Percentiles rank a stretch among this genome's conserved stretches.
phyloP scores from a whole-genome alignment of 2,329 filamentous ascomycete species.

The Clonostachys chloroleuca region DNA sequence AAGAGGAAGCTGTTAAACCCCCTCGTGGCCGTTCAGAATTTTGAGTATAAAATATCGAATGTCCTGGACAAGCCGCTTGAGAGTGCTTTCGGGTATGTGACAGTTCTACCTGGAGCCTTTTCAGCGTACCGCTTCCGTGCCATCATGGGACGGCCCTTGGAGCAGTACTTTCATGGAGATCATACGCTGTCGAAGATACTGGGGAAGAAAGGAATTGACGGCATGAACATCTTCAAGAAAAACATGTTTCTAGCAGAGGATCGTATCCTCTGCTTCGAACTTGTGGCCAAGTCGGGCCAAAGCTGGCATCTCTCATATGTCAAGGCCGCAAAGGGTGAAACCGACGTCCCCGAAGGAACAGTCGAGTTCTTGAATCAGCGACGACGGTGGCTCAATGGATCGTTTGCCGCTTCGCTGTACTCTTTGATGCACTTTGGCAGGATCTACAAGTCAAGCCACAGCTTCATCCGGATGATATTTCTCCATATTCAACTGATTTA shows the following conservation, averaged over 20 bases:
- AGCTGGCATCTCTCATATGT: conserved; percentile 97
- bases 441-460: conserved; percentile 94
- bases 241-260: conserved; percentile 99
- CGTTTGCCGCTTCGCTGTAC: conserved; percentile 90
- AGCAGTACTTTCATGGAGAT: conserved; percentile 97
- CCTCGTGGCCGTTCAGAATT: conserved; percentile 89
- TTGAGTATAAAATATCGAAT: conserved; percentile 97
- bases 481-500: conserved; percentile 89
- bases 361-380: conserved; percentile 91
- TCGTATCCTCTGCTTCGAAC: conserved; percentile 94
- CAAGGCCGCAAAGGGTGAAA: conserved; percentile 94
- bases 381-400: conserved; percentile 94
- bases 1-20: conserved; percentile 86
- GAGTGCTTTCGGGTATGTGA: conserved; percentile 89
- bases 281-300: conserved; percentile 90
- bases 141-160: conserved; percentile 87
- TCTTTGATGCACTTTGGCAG: conserved; percentile 91
- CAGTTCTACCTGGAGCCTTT: conserved; percentile 90
- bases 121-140: conserved; percentile 91
- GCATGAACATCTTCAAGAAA: conserved; percentile 99
- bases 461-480: conserved; percentile 92
- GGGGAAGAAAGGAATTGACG: conserved; percentile 93
- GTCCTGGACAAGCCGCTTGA: conserved; percentile 92
- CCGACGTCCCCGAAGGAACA: conserved; percentile 88
- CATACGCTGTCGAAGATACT: conserved; percentile 87